phyloP scores from a whole-genome alignment of 768 basidiomycete genomes.

The Leccinum aurantiacum region DNA sequence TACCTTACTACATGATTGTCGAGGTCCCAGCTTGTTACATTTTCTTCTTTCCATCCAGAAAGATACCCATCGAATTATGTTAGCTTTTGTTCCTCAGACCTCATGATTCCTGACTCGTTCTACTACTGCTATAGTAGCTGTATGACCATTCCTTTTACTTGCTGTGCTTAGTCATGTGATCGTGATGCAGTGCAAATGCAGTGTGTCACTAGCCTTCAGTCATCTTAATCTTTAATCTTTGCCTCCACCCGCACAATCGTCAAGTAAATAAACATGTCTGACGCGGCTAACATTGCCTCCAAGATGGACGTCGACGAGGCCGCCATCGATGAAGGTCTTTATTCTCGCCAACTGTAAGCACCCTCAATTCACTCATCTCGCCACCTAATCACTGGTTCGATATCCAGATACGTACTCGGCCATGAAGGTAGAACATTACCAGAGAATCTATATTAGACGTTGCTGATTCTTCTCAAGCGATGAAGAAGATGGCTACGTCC shows the following conservation, averaged over 20 bases:
- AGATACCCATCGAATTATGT: background rate
- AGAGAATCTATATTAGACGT: background rate
- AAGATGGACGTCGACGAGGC: conserved; percentile 87
- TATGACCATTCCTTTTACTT: background rate
- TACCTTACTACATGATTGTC: conserved; percentile 3
- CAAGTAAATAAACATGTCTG: conserved; percentile 34
- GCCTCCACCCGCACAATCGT: conserved; percentile 4
- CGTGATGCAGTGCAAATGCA: background rate
- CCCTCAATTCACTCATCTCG: conserved; percentile 14
- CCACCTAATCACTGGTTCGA: conserved; percentile 18
- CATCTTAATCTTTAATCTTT: conserved; percentile 12
- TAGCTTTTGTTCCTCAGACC: background rate
- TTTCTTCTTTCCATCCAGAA: background rate
- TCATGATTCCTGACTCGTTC: background rate
- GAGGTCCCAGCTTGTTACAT: background rate
- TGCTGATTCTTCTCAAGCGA: conserved; percentile 58
- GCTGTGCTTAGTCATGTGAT: conserved; percentile 24
- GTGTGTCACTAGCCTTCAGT: background rate
- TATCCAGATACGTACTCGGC: conserved; percentile 83
- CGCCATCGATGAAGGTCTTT: conserved; percentile 89
- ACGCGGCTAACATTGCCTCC: conserved; percentile 33
- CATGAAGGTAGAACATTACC: conserved; percentile 71
- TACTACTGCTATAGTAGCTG: too few species aligned
- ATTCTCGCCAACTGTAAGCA: conserved; percentile 89
- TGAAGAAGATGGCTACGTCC: conserved; percentile 98